These are phyloP conservation scores for Usnea hakonensis DNA, from an alignment of 495 filamentous ascomycete genomes.

Conservation along the genomic window DNA sequence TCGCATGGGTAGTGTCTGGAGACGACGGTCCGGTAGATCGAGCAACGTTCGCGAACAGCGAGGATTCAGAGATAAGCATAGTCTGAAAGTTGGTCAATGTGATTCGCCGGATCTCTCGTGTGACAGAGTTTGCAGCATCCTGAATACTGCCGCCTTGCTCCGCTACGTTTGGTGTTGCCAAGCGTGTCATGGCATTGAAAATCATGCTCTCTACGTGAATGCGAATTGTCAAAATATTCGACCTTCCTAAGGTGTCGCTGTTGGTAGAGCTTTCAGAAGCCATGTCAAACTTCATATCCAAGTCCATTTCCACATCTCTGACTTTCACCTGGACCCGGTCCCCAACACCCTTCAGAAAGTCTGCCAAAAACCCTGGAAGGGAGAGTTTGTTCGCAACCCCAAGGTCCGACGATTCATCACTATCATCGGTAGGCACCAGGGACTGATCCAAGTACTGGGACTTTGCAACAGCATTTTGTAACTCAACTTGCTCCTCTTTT, in stretches of 20 bases:
- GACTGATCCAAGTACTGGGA: conserved; percentile 54
- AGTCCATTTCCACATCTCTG: conserved; percentile 56
- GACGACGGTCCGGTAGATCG: conserved; percentile 55
- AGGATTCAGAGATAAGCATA: conserved; percentile 62
- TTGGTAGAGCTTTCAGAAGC: conserved; percentile 12
- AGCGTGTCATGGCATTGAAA: conserved; percentile 54
- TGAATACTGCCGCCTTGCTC: background rate
- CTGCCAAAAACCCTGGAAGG: conserved; percentile 73
- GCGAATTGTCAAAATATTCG: conserved; percentile 54
- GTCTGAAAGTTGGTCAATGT: conserved; percentile 54
- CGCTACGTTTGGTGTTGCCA: conserved; percentile 22
- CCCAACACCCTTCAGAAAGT: conserved; percentile 71
- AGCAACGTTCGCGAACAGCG: conserved; percentile 59
- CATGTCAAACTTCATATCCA: conserved; percentile 37
- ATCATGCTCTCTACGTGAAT: conserved; percentile 58
- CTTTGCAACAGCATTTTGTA: conserved; percentile 68
- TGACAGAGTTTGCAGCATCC: background rate
- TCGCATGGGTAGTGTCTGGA: conserved; percentile 47
- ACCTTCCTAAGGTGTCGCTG: conserved; percentile 10
- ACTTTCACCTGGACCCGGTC: conserved; percentile 71
- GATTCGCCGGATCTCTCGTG: conserved; percentile 59
- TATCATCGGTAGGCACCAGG: conserved; percentile 36
- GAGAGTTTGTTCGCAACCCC: conserved; percentile 68
- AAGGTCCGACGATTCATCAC: conserved; percentile 54
- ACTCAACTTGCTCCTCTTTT: conserved; percentile 59